These are phyloP conservation scores for Yamadazyma nakazawae DNA, from an alignment of 805 yeast genomes.

Conservation along the genomic window DNA sequence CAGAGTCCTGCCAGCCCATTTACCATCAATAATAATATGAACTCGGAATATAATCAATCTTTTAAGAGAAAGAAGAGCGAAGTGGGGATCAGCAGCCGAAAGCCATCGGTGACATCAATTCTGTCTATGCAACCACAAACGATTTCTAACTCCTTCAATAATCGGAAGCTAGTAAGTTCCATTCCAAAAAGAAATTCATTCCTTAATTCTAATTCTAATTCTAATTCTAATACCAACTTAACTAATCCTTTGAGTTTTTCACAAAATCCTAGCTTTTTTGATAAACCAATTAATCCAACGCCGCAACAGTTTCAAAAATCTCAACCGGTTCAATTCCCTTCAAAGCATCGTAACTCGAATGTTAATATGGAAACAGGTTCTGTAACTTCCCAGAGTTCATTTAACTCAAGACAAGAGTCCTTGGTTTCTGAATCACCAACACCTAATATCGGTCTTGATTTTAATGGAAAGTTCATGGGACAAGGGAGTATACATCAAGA, in stretches of 20 bases:
- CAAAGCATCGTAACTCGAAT: slow-evolving; percentile 3
- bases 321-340: not conserved
- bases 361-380: slow-evolving; percentile 6
- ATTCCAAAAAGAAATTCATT: slow-evolving; percentile 15
- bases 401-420: slow-evolving; percentile 11
- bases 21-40: slow-evolving; percentile 2
- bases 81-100: slow-evolving; percentile 18
- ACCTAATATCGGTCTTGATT: slow-evolving; percentile 4
- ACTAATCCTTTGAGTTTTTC: slow-evolving; percentile 18
- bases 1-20: slow-evolving; percentile 23
- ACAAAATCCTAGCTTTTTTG: slow-evolving; percentile 17
- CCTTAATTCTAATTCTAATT: slow-evolving; percentile 10
- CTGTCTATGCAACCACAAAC: slow-evolving; percentile 10
- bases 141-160: slow-evolving; percentile 3
- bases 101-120: slow-evolving; percentile 12
- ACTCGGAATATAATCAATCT: slow-evolving; percentile 23
- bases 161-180: slow-evolving; percentile 11
- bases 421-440: slow-evolving; percentile 8
- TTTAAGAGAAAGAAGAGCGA: slow-evolving; percentile 44
- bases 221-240: not conserved
- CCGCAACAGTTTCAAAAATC: not conserved
- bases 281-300: slow-evolving; percentile 7
- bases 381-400: slow-evolving; percentile 9
- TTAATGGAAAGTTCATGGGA: slow-evolving; percentile 6
- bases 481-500: slow-evolving; percentile 18